Percentiles rank a stretch among this genome's conserved stretches.
Evolutionary conservation across 768 basidiomycete genomes (phyloP).

Genomic region (Hericium alpestre): DNA sequence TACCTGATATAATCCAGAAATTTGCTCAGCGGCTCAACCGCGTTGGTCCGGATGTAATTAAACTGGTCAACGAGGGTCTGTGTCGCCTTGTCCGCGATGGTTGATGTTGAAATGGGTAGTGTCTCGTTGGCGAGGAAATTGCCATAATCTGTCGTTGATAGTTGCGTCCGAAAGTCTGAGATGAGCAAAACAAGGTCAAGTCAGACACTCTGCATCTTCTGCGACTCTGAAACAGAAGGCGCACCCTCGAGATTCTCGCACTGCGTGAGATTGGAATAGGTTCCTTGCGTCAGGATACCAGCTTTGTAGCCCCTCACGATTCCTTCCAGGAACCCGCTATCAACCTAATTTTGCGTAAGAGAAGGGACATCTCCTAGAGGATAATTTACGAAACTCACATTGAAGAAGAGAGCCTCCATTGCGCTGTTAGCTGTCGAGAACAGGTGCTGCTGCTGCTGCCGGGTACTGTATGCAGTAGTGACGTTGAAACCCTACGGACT

Average conservation of each 20-base stretch:
- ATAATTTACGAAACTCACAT: slow-evolving; percentile 36
- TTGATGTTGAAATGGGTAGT: slow-evolving; percentile 83
- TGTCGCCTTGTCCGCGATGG: slow-evolving; percentile 94
- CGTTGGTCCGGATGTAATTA: slow-evolving; percentile 84
- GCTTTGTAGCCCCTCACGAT: slow-evolving; percentile 89
- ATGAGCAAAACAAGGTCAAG: neutral
- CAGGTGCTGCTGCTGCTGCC: no score
- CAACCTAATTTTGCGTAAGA: slow-evolving; percentile 35
- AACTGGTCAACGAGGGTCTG: slow-evolving; percentile 95
- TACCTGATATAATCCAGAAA: slow-evolving; percentile 98
- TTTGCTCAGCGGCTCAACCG: slow-evolving; percentile 80
- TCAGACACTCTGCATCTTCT: no score
- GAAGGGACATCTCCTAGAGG: slow-evolving; percentile 17
- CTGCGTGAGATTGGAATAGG: slow-evolving; percentile 90
- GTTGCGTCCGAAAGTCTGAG: slow-evolving; percentile 87
- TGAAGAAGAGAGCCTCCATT: slow-evolving; percentile 88
- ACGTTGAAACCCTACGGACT: no score
- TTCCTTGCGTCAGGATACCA: slow-evolving; percentile 78
- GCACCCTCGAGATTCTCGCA: slow-evolving; percentile 95
- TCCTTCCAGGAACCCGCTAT: slow-evolving; percentile 68
- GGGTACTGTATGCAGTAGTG: no score
- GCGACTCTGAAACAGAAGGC: slow-evolving; percentile 6
- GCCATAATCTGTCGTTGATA: slow-evolving; percentile 95
- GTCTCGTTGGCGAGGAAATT: slow-evolving; percentile 97
- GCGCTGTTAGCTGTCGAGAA: neutral